These are phyloP conservation scores for Crithidia sp. DNA, from an alignment of 208 protist genomes.

Conservation along the genomic window DNA sequence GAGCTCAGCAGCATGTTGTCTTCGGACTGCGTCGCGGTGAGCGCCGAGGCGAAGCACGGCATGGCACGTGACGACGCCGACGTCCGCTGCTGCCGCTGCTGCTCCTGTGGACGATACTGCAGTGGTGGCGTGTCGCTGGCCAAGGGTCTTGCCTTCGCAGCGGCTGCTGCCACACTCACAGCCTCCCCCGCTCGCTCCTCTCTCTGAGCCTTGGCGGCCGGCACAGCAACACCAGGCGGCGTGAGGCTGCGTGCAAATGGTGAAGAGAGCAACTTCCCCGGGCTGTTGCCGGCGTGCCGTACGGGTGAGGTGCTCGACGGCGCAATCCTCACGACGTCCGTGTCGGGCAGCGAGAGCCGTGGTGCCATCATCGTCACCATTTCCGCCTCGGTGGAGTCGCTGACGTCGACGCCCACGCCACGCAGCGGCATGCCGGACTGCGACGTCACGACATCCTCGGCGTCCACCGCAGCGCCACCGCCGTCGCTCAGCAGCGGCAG, in stretches of 20 bases:
- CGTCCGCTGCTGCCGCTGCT: not conserved
- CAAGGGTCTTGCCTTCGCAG: not conserved
- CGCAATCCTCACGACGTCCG: not conserved
- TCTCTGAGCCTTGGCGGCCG: not conserved
- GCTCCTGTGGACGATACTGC: not conserved
- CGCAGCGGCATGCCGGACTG: constrained; percentile 8
- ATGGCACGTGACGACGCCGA: constrained; percentile 9
- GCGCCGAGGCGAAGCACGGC: not conserved
- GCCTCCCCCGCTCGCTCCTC: not conserved
- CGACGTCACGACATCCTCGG: constrained; percentile 17
- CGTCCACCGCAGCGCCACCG: not conserved
- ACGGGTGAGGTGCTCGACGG: not conserved
- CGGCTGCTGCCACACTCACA: not conserved
- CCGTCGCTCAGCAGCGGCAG: constrained; percentile 5
- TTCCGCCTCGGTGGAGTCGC: constrained; percentile 1
- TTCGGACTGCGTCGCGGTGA: not conserved
- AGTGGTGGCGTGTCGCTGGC: not conserved
- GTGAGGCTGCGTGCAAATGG: constrained; percentile 10
- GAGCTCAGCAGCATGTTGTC: constrained; percentile 5
- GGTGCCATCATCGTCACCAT: constrained; percentile 8
- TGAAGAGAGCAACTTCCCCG: not conserved
- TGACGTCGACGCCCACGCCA: not conserved
- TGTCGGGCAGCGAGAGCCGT: constrained; percentile 8
- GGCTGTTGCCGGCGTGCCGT: not conserved
- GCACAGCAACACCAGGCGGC: not conserved